Evolutionary conservation across 495 filamentous ascomycete species (phyloP).

Genomic region (Hypomontagnella monticulosa): DNA sequence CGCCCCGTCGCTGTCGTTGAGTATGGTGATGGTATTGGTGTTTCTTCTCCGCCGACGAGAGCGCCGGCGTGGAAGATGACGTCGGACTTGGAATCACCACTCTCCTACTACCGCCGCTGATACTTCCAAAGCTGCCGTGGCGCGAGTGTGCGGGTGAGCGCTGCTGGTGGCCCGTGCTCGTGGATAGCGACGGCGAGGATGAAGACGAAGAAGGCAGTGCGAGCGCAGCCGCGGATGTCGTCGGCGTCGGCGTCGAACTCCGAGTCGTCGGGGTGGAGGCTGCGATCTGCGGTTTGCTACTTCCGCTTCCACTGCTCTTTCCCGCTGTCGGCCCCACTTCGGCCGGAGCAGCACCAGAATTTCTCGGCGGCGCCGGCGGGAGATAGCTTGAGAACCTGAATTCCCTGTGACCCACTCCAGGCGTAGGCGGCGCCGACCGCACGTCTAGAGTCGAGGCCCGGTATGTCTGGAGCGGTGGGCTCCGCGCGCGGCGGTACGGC

Average conservation of each 20-base stretch:
- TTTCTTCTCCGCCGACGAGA: slow-evolving; percentile 8
- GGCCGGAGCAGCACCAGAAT: not conserved
- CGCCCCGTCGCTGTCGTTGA: slow-evolving; percentile 7
- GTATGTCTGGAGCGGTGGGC: slow-evolving; percentile 10
- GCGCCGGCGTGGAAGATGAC: not conserved
- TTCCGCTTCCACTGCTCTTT: not conserved
- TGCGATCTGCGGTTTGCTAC: not conserved
- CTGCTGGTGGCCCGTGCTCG: not conserved
- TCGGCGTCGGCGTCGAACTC: not conserved
- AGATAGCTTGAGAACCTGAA: slow-evolving; percentile 8
- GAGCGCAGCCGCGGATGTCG: not conserved
- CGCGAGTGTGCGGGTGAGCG: not conserved
- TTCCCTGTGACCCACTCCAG: not conserved
- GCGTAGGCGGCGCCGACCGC: not conserved
- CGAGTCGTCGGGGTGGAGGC: not conserved
- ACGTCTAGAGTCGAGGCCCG: slow-evolving; percentile 29
- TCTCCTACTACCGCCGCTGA: not conserved
- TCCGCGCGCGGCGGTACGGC: slow-evolving; percentile 13
- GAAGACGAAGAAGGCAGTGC: not conserved
- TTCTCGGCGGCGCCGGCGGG: not conserved
- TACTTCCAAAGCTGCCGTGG: not conserved
- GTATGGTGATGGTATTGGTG: slow-evolving; percentile 5
- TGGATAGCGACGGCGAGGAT: not conserved
- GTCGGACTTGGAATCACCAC: not conserved
- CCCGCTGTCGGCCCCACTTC: not conserved